Base-by-base conservation (phyloP, 495 filamentous ascomycete genomes). In the Neurospora sp. region DNA sequence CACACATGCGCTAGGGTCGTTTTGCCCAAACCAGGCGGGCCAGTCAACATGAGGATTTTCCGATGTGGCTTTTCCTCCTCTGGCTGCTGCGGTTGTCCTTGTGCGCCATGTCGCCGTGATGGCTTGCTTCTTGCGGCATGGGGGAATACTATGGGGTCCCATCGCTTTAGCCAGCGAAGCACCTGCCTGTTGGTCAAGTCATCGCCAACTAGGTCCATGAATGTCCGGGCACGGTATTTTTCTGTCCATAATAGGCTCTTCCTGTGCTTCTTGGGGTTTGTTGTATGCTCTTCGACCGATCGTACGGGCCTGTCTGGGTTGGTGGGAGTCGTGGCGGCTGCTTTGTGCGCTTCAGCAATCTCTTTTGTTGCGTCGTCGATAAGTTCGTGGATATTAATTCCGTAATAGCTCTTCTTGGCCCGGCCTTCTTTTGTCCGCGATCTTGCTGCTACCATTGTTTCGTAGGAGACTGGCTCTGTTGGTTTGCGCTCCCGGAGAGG, bases 1-100 rank as follows among this genome's bases (percentile, higher is more conserved):
- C 96, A 98, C 9, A 99, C 96, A 82, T 99, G 96, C 2, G 96
- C 96, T 39, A 99, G 80, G 0, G 96, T 99, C 0, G 96, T 99
- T 84, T 99, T 99, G 14, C 96, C 96, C 16, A 99, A 85, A 5
- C 96, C 96, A 3, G 96, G 94, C 9, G 95, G 93, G 0, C 96
- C 96, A 44, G 94, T 93, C 3, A 99, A 83, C 76, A 99, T 85
- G 40, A 99, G 83, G 38, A 99, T 93, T 79, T 98, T 98, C 71
- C 91, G 85, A 74, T 95, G 92, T 20, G 87, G 82, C 68, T 86
- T 89, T 76, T 93, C 91, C 71, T 93, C 88, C 35, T 89, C 87
- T 5, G 77, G 70, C 71, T 80, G 80, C 10, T 77, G 72, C 69
- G 83, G 84, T 39, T 75, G 74, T 16, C 74, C 69, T 71, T 86